These are phyloP conservation scores for Aspergillus sp. DNA, from an alignment of 2,329 filamentous ascomycete genomes.

Conservation along the genomic window DNA sequence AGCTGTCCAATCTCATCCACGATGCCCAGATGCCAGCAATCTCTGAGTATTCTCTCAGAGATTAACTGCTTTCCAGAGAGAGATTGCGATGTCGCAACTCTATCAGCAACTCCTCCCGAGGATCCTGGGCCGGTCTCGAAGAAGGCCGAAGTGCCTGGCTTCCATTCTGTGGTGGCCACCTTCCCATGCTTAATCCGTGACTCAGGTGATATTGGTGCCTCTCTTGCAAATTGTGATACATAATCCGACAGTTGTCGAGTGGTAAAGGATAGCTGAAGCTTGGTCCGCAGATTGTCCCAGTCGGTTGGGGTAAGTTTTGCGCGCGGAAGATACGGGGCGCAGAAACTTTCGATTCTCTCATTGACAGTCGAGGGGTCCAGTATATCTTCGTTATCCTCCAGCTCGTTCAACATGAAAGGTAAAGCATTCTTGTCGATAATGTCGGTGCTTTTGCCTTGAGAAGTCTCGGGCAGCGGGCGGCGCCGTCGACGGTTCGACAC, in stretches of 20 bases:
- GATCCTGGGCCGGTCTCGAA: constrained; percentile 19
- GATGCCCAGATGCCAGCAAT: constrained; percentile 39
- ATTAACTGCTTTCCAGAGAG: constrained; percentile 32
- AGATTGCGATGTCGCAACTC: constrained; percentile 18
- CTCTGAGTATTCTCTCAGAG: constrained; percentile 37
- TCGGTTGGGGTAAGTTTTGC: constrained; percentile 26
- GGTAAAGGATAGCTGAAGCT: constrained; percentile 35
- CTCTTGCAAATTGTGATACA: constrained; percentile 9
- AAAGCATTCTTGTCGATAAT: constrained; percentile 12
- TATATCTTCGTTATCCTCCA: constrained; percentile 20
- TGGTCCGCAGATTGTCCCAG: constrained; percentile 31
- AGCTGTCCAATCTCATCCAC: constrained; percentile 35
- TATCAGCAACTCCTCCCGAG: constrained; percentile 16
- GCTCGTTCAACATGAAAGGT: constrained; percentile 26
- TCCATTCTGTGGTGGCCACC: constrained; percentile 22
- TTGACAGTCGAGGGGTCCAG: constrained; percentile 17
- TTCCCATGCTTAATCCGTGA: neutral
- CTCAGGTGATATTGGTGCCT: neutral
- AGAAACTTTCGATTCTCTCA: constrained; percentile 29
- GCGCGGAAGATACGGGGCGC: constrained; percentile 19
- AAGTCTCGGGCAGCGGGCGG: constrained; percentile 2
- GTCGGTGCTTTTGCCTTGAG: constrained; percentile 5
- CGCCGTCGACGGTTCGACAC: constrained; percentile 26
- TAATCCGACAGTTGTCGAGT: constrained; percentile 33
- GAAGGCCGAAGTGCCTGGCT: constrained; percentile 31